Conservation (phyloP, 2,329 filamentous ascomycete species). For the Ophiostoma himal-ulmi region DNA sequence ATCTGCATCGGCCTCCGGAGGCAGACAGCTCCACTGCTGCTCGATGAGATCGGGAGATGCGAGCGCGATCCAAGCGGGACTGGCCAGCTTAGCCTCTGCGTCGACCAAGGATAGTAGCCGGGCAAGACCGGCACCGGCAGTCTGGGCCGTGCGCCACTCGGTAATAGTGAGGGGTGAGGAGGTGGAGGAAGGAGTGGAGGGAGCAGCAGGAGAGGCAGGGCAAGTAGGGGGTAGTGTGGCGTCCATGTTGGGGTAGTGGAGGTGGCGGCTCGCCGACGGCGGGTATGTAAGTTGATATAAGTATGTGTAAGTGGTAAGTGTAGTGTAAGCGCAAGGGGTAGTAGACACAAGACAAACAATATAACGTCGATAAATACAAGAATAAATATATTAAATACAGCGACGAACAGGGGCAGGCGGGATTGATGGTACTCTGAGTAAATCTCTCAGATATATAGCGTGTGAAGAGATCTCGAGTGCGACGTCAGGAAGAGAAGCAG, state of each 20-base stretch:
- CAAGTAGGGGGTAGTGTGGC: not conserved
- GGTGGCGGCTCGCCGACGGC: not conserved
- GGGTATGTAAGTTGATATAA: not conserved
- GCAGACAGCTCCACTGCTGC: constrained; percentile 7
- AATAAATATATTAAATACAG: not conserved
- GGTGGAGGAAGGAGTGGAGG: not conserved
- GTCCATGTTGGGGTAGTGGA: constrained; percentile 7
- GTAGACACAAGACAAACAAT: not conserved
- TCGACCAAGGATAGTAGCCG: not conserved
- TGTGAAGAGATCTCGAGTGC: not conserved
- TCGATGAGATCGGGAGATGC: not conserved
- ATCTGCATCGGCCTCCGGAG: not conserved
- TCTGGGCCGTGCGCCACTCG: constrained; percentile 11
- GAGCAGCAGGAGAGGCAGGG: not conserved
- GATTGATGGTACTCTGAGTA: not conserved
- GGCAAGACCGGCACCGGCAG: constrained; percentile 7
- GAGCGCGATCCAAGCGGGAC: constrained; percentile 2
- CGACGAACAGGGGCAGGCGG: not conserved
- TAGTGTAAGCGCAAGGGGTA: not conserved
- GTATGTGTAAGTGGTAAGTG: not conserved
- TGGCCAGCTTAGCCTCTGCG: not conserved
- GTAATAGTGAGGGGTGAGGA: not conserved
- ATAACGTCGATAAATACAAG: not conserved
- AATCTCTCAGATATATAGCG: not conserved
- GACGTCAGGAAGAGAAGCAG: not conserved